Conservation (phyloP, 1,139 yeast genomes). For the Hansenula lynferdii region DNA sequence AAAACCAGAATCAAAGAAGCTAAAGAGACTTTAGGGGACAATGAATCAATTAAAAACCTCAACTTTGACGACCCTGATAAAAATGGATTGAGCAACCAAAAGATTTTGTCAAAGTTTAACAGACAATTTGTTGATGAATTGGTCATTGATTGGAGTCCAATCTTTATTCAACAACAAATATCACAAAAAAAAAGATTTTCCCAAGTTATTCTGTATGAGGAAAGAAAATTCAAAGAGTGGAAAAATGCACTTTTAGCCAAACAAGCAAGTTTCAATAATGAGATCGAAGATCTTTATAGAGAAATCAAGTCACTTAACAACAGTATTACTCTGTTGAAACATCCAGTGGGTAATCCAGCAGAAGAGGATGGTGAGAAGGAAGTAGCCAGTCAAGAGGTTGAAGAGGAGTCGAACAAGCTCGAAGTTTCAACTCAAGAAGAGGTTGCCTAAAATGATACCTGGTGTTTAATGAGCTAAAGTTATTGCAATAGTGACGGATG, state of each 20-base stretch:
- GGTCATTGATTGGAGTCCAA: constrained; percentile 41
- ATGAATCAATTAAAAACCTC: constrained; percentile 16
- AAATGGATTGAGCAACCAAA: constrained; percentile 29
- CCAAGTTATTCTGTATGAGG: constrained; percentile 48
- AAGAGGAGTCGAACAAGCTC: too few species aligned
- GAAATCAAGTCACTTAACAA: constrained; percentile 34
- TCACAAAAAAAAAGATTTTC: constrained; percentile 42
- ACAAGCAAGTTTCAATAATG: constrained; percentile 53
- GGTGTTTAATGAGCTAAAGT: too few species aligned
- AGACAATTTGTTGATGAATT: constrained; percentile 34
- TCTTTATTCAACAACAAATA: constrained; percentile 40
- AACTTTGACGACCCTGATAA: constrained; percentile 26
- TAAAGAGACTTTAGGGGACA: constrained; percentile 25
- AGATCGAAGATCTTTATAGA: constrained; percentile 42
- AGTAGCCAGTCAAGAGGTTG: not conserved
- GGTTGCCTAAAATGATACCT: too few species aligned
- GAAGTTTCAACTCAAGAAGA: too few species aligned
- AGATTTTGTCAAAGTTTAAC: constrained; percentile 35
- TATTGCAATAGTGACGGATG: too few species aligned
- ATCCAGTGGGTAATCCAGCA: not conserved
- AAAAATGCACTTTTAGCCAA: constrained; percentile 48
- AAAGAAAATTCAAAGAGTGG: constrained; percentile 63
- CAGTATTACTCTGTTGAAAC: constrained; percentile 28
- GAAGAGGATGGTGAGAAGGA: not conserved
- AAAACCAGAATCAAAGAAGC: constrained; percentile 31